Evolutionary conservation across 768 basidiomycete species (phyloP), one percentile per base, ranked within the genome.

Genomic region (Leccinellum luteum): DNA sequence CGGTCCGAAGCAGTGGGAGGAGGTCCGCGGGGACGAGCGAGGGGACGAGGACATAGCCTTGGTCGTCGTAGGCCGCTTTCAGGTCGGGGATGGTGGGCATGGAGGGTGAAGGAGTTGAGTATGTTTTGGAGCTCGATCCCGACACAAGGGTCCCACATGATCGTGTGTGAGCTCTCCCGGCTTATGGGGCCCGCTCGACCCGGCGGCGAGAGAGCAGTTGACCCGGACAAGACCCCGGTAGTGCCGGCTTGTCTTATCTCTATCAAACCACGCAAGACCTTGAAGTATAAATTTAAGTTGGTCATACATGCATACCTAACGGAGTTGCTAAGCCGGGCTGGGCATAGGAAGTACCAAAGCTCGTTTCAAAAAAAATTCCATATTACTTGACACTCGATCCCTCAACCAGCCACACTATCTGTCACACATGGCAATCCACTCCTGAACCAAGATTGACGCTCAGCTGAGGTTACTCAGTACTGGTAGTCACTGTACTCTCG

Each of bases 31-130:
- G 63, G 51, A 90, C 72, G 48, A 91, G 83, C 30, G 74, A 75
- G 0, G 80, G 80, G 3, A 90, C 69, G 48, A 90, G 74, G 27
- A 89, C 84, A 67, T 80, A 91, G 23, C 90, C 90, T 55, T 86
- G 76, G 13, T 75, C 66, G 50, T 87, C 81, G 75, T 89, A 90
- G 6, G 66, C 67, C 9, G 67, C 63, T 67, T 83, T 88, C 54
- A 79, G 50, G 38, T 69, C 30, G 12, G 53, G 31, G 43, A 48
- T 28, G 41, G 9, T 31, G 35, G 12, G 27, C 63, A 51, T 61
- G 21, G 23, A 25, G 21, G 44, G 23, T 21, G 44, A 25, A 0
- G 6, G 12, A 15, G 44, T 23, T 10, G 35, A 10, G 38, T 3
- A 2, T 41, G 10, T 2, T 41, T 41, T 41, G 9, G 38, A n/a